Evolutionary conservation across 2,329 filamentous ascomycete species (phyloP).

Genomic region (Lecanicillium sp.): DNA sequence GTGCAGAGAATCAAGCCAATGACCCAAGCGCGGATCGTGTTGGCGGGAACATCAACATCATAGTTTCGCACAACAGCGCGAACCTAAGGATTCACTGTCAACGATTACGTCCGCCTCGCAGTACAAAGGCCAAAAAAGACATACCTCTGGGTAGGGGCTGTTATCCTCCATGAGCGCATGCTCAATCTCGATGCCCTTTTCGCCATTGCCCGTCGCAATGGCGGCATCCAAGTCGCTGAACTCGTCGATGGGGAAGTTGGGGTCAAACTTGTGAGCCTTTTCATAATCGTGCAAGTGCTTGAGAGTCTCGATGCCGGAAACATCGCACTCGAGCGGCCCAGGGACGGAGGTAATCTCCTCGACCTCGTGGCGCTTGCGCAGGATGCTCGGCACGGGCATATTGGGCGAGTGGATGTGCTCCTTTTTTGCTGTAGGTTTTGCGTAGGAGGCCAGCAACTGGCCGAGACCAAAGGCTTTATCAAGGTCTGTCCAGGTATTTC

Average conservation of each 20-base stretch:
- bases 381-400: slow-evolving; percentile 22
- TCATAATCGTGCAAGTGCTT: slow-evolving; percentile 47
- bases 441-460: too few relatives aligned
- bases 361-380: slow-evolving; percentile 37
- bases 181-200: slow-evolving; percentile 48
- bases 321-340: slow-evolving; percentile 29
- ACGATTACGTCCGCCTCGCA: too few relatives aligned
- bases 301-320: slow-evolving; percentile 32
- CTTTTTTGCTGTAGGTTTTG: too few relatives aligned
- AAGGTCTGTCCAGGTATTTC: too few relatives aligned
- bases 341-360: slow-evolving; percentile 36
- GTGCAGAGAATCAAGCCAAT: slow-evolving; percentile 55
- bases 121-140: too few relatives aligned
- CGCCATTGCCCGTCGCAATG: slow-evolving; percentile 43
- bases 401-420: too few relatives aligned
- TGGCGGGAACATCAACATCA: slow-evolving; percentile 56
- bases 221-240: slow-evolving; percentile 52
- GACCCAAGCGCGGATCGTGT: slow-evolving; percentile 56
- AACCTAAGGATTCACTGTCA: slow-evolving; percentile 32
- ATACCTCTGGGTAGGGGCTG: slow-evolving; percentile 58
- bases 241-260: slow-evolving; percentile 56
- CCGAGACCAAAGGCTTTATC: too few relatives aligned
- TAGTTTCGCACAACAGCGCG: slow-evolving; percentile 57
- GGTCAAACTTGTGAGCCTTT: slow-evolving; percentile 54
- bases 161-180: slow-evolving; percentile 54